A percentile compares a stretch with the other conserved stretches of the same genome.
Evolutionary conservation across 2,329 filamentous ascomycete species (phyloP).

Genomic region (Colletotrichum gigasporum): DNA sequence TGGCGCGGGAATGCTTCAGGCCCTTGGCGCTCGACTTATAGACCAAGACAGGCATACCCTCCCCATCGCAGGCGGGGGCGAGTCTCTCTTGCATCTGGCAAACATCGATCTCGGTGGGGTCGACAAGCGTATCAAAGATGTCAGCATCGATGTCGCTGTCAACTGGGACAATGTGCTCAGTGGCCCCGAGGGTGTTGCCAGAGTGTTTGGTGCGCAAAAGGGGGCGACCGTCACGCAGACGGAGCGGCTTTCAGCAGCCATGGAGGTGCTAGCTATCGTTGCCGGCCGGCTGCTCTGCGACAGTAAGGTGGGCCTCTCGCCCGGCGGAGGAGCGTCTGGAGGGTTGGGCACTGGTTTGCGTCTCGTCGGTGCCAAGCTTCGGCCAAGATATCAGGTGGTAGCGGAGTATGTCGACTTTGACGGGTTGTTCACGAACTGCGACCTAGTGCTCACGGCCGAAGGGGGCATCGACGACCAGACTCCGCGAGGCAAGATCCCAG

Average conservation of each 20-base stretch:
- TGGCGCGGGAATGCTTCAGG: slow-evolving; percentile 63
- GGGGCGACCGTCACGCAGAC: slow-evolving; percentile 55
- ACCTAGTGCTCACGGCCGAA: slow-evolving; percentile 63
- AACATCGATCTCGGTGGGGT: slow-evolving; percentile 49
- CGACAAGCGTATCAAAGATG: slow-evolving; percentile 46
- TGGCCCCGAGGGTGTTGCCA: slow-evolving; percentile 57
- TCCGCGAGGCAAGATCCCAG: slow-evolving; percentile 61
- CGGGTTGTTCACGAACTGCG: slow-evolving; percentile 54
- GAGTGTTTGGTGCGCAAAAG: slow-evolving; percentile 62
- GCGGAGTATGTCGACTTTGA: slow-evolving; percentile 60
- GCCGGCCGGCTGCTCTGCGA: slow-evolving; percentile 44
- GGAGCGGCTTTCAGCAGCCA: slow-evolving; percentile 49
- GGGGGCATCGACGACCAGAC: slow-evolving; percentile 62
- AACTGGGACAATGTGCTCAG: slow-evolving; percentile 63
- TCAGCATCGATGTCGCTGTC: slow-evolving; percentile 58
- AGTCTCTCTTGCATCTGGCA: slow-evolving; percentile 46
- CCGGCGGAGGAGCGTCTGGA: slow-evolving; percentile 61
- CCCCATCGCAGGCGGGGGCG: slow-evolving; percentile 50
- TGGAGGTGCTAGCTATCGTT: slow-evolving; percentile 52
- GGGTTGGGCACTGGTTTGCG: slow-evolving; percentile 61
- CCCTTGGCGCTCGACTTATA: slow-evolving; percentile 56
- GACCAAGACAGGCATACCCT: slow-evolving; percentile 47
- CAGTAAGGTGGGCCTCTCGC: slow-evolving; percentile 45
- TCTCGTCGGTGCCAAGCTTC: slow-evolving; percentile 55
- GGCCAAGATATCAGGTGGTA: slow-evolving; percentile 58